Evolutionary conservation across 345 rosid species (phyloP), one percentile per base, ranked within the genome.

Genomic region (Psidium friedrichsthalianum): DNA sequence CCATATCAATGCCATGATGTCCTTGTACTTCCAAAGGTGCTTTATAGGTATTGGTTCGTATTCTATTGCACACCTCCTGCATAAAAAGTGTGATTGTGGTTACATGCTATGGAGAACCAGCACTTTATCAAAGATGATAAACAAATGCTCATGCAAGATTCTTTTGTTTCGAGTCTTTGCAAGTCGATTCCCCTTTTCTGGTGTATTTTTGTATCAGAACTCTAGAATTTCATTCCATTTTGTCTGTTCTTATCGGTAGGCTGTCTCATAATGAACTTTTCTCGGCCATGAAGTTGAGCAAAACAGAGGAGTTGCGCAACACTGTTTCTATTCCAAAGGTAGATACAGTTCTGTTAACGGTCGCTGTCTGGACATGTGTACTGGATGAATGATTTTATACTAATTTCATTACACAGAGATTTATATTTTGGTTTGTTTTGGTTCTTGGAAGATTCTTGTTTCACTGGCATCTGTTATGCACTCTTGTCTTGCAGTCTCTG

Each of bases 311-410:
- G 88, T 88, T 97, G 90, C 96, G 99, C n/a, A 95, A 92, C 88
- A 97, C 94, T 87, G 94, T 90, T 85, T 92, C 98, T 90, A 97
- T 96, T 87, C 98, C 99, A 11, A 97, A 95, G 99, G 99, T 97
- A 69, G 25, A 83, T 54, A 55, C 84, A 36, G 5, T 83, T 81
- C 36, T 54, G 51, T 36, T 20, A 29, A 83, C 69, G 32, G 80
- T 90, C 13, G 82, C 84, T 57, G 54, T 87, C 32, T 83, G 36
- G 49, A 54, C 36, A 82, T 82, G 18, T 58, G 82, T 10, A 69
- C 47, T 32, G 24, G 47, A 69, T 69, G 80, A 69, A 69, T 32
- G 78, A 18, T 32, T 32, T 69, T 18, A 16, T 69, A 9, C 13
- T 69, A 69, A 69, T 69, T 69, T 21, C 47, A 69, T 69, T 69